Percentiles rank a stretch among this genome's conserved stretches.
Evolutionary conservation across 1,284 basidiomycete genomes (phyloP).

Genomic region (Athelia psychrophila): DNA sequence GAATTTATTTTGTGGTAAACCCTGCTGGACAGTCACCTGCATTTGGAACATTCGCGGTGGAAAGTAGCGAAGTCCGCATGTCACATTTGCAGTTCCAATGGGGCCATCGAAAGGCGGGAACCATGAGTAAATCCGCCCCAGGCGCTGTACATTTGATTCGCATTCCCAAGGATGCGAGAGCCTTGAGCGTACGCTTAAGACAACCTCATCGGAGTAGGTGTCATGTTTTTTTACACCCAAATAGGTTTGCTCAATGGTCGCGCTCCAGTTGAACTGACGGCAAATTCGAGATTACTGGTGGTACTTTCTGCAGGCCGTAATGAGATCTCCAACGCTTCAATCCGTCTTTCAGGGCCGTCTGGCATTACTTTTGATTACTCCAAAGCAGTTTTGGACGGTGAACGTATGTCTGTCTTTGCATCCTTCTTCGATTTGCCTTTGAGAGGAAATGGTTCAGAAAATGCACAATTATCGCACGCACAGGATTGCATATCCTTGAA

Average conservation of each 20-base stretch:
- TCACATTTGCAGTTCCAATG: conserved; percentile 59
- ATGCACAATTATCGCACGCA: conserved; percentile 21
- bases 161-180: conserved; percentile 56
- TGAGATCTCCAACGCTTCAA: conserved; percentile 43
- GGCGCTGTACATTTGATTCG: conserved; percentile 37
- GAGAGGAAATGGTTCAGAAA: too few relatives aligned
- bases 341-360: conserved; percentile 52
- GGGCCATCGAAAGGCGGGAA: conserved; percentile 38
- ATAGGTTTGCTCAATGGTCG: conserved; percentile 1
- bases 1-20: conserved; percentile 4
- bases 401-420: too few relatives aligned
- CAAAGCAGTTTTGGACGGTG: not conserved
- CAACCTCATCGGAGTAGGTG: conserved; percentile 60
- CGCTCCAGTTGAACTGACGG: conserved; percentile 63
- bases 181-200: conserved; percentile 56
- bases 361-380: conserved; percentile 47
- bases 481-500: conserved; percentile 45
- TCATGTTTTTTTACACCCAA: conserved; percentile 1
- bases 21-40: conserved; percentile 51
- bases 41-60: conserved; percentile 58
- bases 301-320: conserved; percentile 67
- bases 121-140: conserved; percentile 20
- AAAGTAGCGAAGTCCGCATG: conserved; percentile 58
- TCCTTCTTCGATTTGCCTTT: conserved; percentile 12
- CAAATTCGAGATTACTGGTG: conserved; percentile 50